Evolutionary conservation across 2,329 filamentous ascomycete genomes (phyloP), one percentile per base, ranked within the genome.

Genomic region (Pseudogymnoascus sp.): DNA sequence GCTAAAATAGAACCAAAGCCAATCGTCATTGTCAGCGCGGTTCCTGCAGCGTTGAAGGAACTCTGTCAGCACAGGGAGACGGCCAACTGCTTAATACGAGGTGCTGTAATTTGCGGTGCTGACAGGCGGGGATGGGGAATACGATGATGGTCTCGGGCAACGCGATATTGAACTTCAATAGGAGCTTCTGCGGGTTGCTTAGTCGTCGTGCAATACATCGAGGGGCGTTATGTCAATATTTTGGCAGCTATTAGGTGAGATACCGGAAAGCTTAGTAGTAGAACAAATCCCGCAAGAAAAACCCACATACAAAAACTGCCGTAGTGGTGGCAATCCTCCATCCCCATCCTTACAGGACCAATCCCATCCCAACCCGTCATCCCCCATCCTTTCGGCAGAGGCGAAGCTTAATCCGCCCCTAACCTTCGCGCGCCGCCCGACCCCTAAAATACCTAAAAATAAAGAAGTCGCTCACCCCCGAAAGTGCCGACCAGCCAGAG

Each of bases 401-500:
- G 45, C 45, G 27, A 52, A 52, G 45, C 45, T 52, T 52, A 31
- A 52, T 52, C 45, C 25, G 42, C 25, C 40, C 40, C 40, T 45
- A 45, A 45, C 9, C 25, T 13, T 21, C 21, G 21, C 21, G 45
- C n/a, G 45, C 45, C 45, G 45, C 45, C 45, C 45, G 45, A 31
- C n/a, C 45, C 45, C 31, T 15, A 48, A 48, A 48, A 52, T 15
- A 6, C 27, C 42, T 52, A 52, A 52, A 31, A 52, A 52, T 52
- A 52, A 29, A 52, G 18, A 39, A 27, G 27, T 6, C 7, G n/a
- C 13, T 13, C 13, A 27, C 45, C 35, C 35, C 25, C 42, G 42
- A 48, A 42, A 48, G 13, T 48, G 25, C 42, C 42, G 25, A 29
- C 35, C 35, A 10, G 12, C 40, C 21, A n/a, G 21, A 27, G 36